Conservation (phyloP, 352 stramenopile genomes). For the Peronospora destructor region DNA sequence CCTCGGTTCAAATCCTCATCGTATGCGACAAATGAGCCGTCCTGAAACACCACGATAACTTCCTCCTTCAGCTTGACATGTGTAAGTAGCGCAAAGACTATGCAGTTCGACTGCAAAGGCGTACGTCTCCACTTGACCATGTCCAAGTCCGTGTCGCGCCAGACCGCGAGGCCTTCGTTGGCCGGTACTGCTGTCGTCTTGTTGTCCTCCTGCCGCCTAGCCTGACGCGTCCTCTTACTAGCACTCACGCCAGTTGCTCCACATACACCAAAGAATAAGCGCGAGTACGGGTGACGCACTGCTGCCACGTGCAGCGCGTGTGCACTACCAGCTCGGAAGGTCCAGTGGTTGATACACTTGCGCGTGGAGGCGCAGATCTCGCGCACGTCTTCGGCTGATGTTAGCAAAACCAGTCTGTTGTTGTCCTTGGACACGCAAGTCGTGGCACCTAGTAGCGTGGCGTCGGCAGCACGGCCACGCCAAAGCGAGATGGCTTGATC, state of each 20-base stretch:
- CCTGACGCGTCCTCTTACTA: constrained; percentile 42
- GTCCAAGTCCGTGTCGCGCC: constrained; percentile 58
- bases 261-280: constrained; percentile 52
- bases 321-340: constrained; percentile 46
- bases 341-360: constrained; percentile 76
- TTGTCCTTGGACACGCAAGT: constrained; percentile 37
- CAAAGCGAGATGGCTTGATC: constrained; percentile 57
- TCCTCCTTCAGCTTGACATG: constrained; percentile 58
- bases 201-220: constrained; percentile 26
- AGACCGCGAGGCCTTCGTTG: constrained; percentile 46
- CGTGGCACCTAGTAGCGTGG: constrained; percentile 38
- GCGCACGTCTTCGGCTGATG: constrained; percentile 55
- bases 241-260: constrained; percentile 25
- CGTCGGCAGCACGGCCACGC: constrained; percentile 47
- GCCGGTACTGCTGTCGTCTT: constrained; percentile 22
- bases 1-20: constrained; percentile 42
- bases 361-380: constrained; percentile 54
- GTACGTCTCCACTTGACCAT: constrained; percentile 52
- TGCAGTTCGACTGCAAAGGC: constrained; percentile 28
- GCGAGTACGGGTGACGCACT: constrained; percentile 48
- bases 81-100: constrained; percentile 42
- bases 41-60: constrained; percentile 56
- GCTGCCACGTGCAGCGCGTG: constrained; percentile 45
- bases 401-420: constrained; percentile 57
- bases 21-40: constrained; percentile 52